Evolutionary conservation across 257 asterid genomes (phyloP).

Genomic region (Solanum commersonii): DNA sequence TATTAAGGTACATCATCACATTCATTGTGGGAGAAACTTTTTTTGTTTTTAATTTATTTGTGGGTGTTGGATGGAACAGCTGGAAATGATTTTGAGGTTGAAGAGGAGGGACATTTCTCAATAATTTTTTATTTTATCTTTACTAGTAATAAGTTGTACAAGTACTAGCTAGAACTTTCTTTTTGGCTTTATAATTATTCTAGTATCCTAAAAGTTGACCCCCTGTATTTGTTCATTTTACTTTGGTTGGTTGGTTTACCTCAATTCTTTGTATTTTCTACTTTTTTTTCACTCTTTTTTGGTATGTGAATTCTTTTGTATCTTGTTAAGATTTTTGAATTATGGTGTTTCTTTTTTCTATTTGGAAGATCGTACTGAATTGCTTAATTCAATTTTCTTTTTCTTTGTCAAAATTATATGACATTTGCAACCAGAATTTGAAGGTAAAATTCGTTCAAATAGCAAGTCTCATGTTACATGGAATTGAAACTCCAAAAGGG

Average conservation of each 20-base stretch:
- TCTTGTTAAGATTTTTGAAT: not conserved
- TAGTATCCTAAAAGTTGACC: not conserved
- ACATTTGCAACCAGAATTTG: not conserved
- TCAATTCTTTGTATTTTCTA: not conserved
- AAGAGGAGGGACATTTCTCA: not conserved
- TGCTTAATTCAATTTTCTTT: not conserved
- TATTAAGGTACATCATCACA: not conserved
- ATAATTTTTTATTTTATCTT: not conserved
- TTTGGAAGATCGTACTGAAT: no score
- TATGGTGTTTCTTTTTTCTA: not conserved
- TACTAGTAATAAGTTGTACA: not conserved
- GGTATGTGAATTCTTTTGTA: constrained; percentile 5
- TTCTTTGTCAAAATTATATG: not conserved
- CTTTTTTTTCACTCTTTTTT: not conserved
- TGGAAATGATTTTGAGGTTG: not conserved
- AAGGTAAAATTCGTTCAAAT: not conserved
- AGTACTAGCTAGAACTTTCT: not conserved
- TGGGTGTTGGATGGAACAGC: not conserved
- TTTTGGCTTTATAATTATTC: not conserved
- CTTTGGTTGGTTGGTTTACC: not conserved
- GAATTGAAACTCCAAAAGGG: not conserved
- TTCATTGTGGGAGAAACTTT: not conserved
- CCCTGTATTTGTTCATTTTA: not conserved
- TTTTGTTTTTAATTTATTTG: not conserved
- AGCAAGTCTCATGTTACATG: not conserved